These are phyloP conservation scores for Lipomyces oligophaga DNA, from an alignment of 805 yeast genomes.

Conservation along the genomic window DNA sequence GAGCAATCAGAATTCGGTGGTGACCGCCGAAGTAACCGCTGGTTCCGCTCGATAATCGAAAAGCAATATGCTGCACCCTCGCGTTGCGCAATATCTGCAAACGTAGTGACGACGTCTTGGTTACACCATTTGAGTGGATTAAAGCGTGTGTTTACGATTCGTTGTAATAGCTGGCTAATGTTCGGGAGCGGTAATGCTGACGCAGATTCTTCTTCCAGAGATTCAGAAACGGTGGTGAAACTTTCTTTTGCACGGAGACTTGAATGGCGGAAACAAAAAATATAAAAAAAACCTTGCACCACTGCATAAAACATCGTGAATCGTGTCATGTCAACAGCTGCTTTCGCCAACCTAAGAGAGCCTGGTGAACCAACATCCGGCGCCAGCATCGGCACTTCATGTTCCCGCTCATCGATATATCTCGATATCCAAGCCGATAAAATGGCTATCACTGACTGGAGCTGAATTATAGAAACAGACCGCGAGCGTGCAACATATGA, in stretches of 20 bases:
- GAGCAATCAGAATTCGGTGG: background rate
- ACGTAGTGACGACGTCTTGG: slow-evolving; percentile 87
- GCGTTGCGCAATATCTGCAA: slow-evolving; percentile 87
- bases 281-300: slow-evolving; percentile 83
- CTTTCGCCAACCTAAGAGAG: slow-evolving; percentile 27
- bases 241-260: slow-evolving; percentile 43
- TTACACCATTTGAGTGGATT: slow-evolving; percentile 92
- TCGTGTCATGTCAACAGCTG: slow-evolving; percentile 64
- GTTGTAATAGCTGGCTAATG: slow-evolving; percentile 80
- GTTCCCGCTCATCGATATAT: slow-evolving; percentile 78
- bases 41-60: slow-evolving; percentile 86
- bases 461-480: slow-evolving; percentile 63
- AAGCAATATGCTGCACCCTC: slow-evolving; percentile 90
- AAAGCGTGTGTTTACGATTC: slow-evolving; percentile 79
- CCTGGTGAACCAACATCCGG: slow-evolving; percentile 37
- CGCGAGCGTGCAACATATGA: slow-evolving; percentile 87
- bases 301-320: slow-evolving; percentile 87
- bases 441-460: slow-evolving; percentile 77
- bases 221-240: slow-evolving; percentile 22
- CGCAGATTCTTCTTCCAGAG: slow-evolving; percentile 53
- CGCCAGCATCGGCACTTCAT: slow-evolving; percentile 56
- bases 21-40: slow-evolving; percentile 46
- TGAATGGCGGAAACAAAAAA: slow-evolving; percentile 82
- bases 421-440: slow-evolving; percentile 78
- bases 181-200: too few relatives aligned